Base-by-base conservation (phyloP, 208 protist species). In the Crithidia bombi region DNA sequence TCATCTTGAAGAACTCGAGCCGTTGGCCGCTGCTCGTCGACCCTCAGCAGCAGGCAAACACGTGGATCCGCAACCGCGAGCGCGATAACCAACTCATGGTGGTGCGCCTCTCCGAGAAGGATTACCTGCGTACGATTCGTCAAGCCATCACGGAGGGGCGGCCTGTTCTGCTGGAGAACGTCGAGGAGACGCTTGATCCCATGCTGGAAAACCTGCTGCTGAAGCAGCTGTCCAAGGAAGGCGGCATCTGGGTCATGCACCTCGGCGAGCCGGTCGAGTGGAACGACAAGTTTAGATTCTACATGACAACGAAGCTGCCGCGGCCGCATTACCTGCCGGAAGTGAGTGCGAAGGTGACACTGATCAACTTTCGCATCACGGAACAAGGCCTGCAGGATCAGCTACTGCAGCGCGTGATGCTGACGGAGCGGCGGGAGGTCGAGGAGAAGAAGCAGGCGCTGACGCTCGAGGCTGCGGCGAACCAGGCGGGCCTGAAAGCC, bases 341-440 rank as follows among this genome's bases (percentile, higher is more conserved):
- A 85, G 88, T 97, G 47, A 95, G 90, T 28, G 97, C 97, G 33
- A 99, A 99, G 82, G 95, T 98, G 30, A 97, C 92, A 11, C 81
- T 99, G 36, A 91, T 99, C 61, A 99, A 99, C 83, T 99, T 99
- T 65, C 97, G 95, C 82, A 98, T 99, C 65, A 99, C 98, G 9
- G 89, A 96, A 72, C 80, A 93, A 21, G 98, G 98, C 33, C 78
- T 99, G 62, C 89, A 98, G 74, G 98, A 99, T 64, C 98, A 99
- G 83, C 78, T 99, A 33, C 84, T 99, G 56, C 93, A 93, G 73
- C 91, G 92, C 38, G 96, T 99, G 26, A 98, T 98, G 85, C 84
- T 95, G 75, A 87, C 81, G 10, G 97, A 99, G 82, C 84, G 94
- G 41, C 94, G 92, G 19, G 97, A 99, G 47, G 83, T 99, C 17